Evolutionary conservation across 257 asterid genomes (phyloP).

Genomic region (Solanum tarijense): DNA sequence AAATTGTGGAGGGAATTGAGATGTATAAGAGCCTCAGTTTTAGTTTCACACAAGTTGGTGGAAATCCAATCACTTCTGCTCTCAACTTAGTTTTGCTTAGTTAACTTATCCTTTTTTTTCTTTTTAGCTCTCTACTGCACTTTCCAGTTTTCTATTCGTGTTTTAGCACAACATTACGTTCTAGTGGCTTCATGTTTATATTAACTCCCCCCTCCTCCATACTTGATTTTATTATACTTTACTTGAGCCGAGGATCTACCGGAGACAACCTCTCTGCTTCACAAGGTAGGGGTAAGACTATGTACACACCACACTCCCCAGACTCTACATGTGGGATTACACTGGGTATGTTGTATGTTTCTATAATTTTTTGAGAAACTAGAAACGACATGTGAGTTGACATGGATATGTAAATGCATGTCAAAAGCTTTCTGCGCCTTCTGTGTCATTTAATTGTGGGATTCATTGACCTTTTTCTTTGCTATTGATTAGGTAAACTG

Average conservation of each 20-base stretch:
- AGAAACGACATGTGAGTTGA: neutral
- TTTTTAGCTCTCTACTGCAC: neutral
- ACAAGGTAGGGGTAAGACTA: too few relatives aligned
- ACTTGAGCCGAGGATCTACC: neutral
- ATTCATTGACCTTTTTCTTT: neutral
- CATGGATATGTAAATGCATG: neutral
- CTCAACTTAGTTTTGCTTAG: neutral
- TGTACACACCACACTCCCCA: neutral
- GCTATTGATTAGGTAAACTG: constrained; percentile 40
- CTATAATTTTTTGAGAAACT: neutral
- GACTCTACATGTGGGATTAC: neutral
- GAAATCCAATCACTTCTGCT: neutral
- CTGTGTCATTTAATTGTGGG: neutral
- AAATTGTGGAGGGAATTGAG: neutral
- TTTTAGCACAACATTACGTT: neutral
- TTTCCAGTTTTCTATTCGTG: neutral
- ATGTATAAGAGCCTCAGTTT: neutral
- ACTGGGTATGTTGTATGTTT: neutral
- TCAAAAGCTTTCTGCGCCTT: neutral
- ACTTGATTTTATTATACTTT: neutral
- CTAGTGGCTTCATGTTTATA: neutral
- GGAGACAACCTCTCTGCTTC: too few relatives aligned
- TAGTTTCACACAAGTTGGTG: neutral
- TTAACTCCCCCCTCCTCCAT: neutral
- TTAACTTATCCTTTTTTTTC: neutral